A percentile compares a stretch with the other conserved stretches of the same genome.
phyloP scores from a whole-genome alignment of 2,329 filamentous ascomycete species.

The Clathrospora elynae region DNA sequence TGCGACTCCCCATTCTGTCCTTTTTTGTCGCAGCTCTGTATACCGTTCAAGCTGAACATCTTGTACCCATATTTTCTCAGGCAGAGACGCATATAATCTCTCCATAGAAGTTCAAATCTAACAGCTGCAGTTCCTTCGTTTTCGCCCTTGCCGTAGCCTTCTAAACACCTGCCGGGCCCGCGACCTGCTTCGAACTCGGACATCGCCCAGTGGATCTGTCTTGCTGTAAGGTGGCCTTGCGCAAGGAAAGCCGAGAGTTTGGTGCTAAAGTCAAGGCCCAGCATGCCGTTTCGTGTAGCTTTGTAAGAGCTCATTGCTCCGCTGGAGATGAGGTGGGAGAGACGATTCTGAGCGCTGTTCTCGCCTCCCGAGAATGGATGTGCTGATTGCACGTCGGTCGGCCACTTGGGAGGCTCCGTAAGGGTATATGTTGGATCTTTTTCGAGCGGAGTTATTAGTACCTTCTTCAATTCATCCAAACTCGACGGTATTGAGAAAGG shows the following conservation, averaged over 20 bases:
- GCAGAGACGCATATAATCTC: slow-evolving; percentile 81
- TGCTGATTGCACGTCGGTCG: slow-evolving; percentile 60
- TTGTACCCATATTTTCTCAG: slow-evolving; percentile 69
- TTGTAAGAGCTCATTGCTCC: slow-evolving; percentile 70
- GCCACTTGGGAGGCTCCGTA: slow-evolving; percentile 58
- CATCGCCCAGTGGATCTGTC: slow-evolving; percentile 73
- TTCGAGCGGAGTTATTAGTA: slow-evolving; percentile 64
- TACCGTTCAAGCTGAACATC: slow-evolving; percentile 70
- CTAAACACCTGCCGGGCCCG: slow-evolving; percentile 26
- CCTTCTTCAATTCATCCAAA: slow-evolving; percentile 59
- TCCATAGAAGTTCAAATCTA: slow-evolving; percentile 74
- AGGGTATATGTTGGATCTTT: slow-evolving; percentile 53
- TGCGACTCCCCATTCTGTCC: slow-evolving; percentile 46
- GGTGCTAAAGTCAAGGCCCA: slow-evolving; percentile 74
- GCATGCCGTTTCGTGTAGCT: slow-evolving; percentile 70
- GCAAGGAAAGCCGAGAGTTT: slow-evolving; percentile 77
- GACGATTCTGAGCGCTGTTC: slow-evolving; percentile 60
- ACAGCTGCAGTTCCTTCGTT: slow-evolving; percentile 72
- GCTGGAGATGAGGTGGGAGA: slow-evolving; percentile 64
- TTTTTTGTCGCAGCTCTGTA: slow-evolving; percentile 51
- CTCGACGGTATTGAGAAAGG: slow-evolving; percentile 68
- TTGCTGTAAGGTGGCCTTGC: slow-evolving; percentile 72
- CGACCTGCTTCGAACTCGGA: slow-evolving; percentile 70
- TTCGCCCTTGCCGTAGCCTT: slow-evolving; percentile 71
- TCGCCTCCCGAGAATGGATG: slow-evolving; percentile 75